A percentile compares a stretch with the other conserved stretches of the same genome.
phyloP scores from a whole-genome alignment of 2,329 filamentous ascomycete species.

The Ascochyta koolunga region DNA sequence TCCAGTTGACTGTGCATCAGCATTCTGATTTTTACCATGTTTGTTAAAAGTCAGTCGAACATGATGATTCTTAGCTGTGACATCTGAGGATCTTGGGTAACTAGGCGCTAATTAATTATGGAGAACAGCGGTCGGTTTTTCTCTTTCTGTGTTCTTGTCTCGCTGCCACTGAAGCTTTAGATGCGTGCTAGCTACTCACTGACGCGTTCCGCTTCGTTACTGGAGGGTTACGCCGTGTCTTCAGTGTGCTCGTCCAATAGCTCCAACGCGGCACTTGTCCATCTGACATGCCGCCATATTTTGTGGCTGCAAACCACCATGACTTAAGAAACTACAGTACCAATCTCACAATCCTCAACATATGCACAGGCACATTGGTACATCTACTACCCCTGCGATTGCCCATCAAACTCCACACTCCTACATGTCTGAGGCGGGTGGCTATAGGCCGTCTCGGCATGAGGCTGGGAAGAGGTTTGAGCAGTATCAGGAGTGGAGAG shows the following conservation, averaged over 20 bases:
- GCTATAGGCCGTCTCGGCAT: slow-evolving; percentile 3
- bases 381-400: neutral
- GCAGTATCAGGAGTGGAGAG: neutral
- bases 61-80: neutral
- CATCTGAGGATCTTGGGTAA: neutral
- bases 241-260: neutral
- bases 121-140: neutral
- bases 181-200: neutral
- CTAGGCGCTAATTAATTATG: neutral
- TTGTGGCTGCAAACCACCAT: neutral
- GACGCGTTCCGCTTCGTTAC: neutral
- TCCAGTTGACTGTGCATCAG: too few species aligned
- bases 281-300: neutral
- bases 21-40: too few species aligned
- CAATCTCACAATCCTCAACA: neutral
- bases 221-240: neutral
- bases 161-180: neutral
- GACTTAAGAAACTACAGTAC: neutral
- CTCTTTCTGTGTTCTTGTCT: neutral
- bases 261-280: neutral
- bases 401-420: neutral
- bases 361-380: neutral
- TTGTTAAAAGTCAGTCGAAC: neutral
- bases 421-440: neutral
- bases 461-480: neutral